Conservation (phyloP, 2,329 filamentous ascomycete genomes). For the Pseudocercospora cruenta region DNA sequence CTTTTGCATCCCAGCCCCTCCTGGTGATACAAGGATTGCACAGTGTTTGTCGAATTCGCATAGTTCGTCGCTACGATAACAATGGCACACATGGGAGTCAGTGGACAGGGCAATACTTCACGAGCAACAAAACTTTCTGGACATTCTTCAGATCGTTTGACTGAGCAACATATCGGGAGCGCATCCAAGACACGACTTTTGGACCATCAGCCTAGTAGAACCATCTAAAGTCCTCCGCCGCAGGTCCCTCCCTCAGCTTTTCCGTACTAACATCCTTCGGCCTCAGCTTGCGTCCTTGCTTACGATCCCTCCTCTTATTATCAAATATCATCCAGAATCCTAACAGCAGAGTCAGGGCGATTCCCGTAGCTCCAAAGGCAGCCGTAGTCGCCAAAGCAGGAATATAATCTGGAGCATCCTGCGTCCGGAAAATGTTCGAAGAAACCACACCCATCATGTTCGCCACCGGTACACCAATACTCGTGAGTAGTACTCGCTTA, state of each 20-base stretch:
- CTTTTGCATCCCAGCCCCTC: too few relatives aligned
- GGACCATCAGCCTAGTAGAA: conserved; percentile 30
- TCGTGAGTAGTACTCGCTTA: conserved; percentile 69
- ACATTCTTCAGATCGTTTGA: too few relatives aligned
- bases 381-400: conserved; percentile 68
- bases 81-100: too few relatives aligned
- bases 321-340: conserved; percentile 68
- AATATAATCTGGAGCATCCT: conserved; percentile 68
- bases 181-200: too few relatives aligned
- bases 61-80: too few relatives aligned
- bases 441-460: conserved; percentile 76
- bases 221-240: conserved; percentile 51
- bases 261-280: conserved; percentile 56
- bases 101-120: too few relatives aligned
- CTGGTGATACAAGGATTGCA: too few relatives aligned
- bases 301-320: conserved; percentile 63
- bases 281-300: conserved; percentile 56
- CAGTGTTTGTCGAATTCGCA: too few relatives aligned
- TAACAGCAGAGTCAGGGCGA: conserved; percentile 58
- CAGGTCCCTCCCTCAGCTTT: conserved; percentile 49
- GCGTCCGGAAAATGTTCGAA: conserved; percentile 67
- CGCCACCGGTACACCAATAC: conserved; percentile 72
- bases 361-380: conserved; percentile 64
- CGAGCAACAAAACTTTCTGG: too few relatives aligned
- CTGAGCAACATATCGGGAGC: too few relatives aligned